Conservation (phyloP, 78 protist genomes). For the Creolimax fragrantissima region DNA sequence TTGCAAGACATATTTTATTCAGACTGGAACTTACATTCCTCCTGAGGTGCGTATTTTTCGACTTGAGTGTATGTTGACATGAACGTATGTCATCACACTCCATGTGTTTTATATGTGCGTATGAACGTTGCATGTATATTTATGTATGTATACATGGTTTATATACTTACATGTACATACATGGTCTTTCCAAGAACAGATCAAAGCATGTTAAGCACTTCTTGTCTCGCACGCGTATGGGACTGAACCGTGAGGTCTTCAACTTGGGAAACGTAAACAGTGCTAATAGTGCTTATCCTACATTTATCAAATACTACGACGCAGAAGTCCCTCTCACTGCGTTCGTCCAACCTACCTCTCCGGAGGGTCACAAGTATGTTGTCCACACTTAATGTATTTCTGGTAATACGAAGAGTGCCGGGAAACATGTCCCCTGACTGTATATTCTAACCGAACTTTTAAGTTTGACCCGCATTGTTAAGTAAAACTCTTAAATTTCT, state of each 20-base stretch:
- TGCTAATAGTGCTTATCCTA: not conserved
- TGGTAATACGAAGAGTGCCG: no score
- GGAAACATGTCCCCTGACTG: no score
- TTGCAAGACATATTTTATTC: not conserved
- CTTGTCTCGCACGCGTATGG: not conserved
- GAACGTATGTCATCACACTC: not conserved
- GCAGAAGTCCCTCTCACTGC: conserved; percentile 6
- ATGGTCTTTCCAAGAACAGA: not conserved
- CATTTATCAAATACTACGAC: not conserved
- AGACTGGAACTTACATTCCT: not conserved
- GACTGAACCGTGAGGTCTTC: conserved; percentile 1
- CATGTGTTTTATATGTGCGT: not conserved
- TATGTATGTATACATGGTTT: not conserved
- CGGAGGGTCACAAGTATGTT: not conserved
- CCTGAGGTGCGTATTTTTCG: not conserved
- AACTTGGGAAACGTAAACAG: not conserved
- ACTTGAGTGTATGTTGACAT: not conserved
- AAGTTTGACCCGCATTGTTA: no score
- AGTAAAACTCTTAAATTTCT: no score
- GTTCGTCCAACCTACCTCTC: not conserved
- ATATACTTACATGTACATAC: not conserved
- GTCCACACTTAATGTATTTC: no score
- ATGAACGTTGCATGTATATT: not conserved
- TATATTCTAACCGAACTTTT: no score
- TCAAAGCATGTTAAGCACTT: not conserved